phyloP scores from a whole-genome alignment of 192 early-diverging fungal species.

The Coemansia sp. region DNA sequence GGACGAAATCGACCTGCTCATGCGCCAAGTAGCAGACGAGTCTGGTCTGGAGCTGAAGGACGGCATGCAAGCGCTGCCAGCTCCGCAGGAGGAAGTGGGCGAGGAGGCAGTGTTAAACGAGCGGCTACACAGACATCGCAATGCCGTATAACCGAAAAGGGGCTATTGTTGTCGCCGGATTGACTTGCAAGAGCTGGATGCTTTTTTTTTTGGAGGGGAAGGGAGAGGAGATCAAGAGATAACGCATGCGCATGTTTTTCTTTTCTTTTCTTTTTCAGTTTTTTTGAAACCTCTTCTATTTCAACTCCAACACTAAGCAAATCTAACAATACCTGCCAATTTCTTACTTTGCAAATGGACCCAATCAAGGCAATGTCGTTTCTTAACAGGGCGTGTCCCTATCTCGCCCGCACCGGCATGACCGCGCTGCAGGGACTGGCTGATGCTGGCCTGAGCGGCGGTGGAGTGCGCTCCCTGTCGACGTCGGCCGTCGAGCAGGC shows the following conservation, averaged over 20 bases:
- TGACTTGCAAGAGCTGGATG: neutral
- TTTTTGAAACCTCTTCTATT: no score
- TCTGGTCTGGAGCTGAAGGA: slow-evolving; percentile 87
- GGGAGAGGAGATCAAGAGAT: no score
- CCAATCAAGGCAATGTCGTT: slow-evolving; percentile 56
- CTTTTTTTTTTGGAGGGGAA: no score
- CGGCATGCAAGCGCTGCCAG: slow-evolving; percentile 26
- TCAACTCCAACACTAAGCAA: slow-evolving; percentile 1
- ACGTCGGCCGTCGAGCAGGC: slow-evolving; percentile 49
- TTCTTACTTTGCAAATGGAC: slow-evolving; percentile 31
- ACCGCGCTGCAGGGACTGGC: slow-evolving; percentile 45
- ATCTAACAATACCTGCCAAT: neutral
- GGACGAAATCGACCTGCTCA: slow-evolving; percentile 89
- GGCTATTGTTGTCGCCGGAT: neutral
- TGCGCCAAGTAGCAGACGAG: slow-evolving; percentile 98
- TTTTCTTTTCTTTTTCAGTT: no score
- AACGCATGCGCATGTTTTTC: neutral
- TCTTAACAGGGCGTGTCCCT: slow-evolving; percentile 53
- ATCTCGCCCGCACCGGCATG: slow-evolving; percentile 51
- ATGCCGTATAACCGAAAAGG: slow-evolving; percentile 26
- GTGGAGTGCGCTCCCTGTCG: slow-evolving; percentile 31
- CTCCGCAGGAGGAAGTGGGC: slow-evolving; percentile 59
- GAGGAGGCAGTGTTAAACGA: slow-evolving; percentile 63
- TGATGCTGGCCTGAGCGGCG: slow-evolving; percentile 3
- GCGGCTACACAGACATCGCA: slow-evolving; percentile 67